Evolutionary conservation across 2,329 filamentous ascomycete genomes (phyloP).

Genomic region (Pezicula radicicola): DNA sequence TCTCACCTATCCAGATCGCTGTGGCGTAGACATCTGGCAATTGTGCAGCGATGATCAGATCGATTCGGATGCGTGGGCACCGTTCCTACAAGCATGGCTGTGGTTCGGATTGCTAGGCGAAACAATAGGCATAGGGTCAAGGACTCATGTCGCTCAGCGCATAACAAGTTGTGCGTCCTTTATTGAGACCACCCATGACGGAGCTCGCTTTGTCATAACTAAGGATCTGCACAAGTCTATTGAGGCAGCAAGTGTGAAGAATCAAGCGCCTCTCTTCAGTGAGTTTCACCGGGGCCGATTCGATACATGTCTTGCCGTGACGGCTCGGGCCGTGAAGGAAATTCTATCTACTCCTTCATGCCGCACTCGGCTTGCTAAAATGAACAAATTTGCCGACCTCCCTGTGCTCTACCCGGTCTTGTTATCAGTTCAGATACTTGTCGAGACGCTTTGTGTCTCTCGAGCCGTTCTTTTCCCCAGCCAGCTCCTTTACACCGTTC

Average conservation of each 20-base stretch:
- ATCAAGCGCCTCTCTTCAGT: neutral
- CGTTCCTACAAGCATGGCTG: neutral
- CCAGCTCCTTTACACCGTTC: neutral
- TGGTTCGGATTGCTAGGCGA: neutral
- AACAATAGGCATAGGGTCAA: neutral
- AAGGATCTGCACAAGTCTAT: neutral
- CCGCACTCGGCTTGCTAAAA: neutral
- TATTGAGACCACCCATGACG: neutral
- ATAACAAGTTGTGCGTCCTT: neutral
- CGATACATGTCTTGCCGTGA: neutral
- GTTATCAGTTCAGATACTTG: neutral
- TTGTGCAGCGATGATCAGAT: neutral
- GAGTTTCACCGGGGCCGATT: neutral
- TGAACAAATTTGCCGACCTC: neutral
- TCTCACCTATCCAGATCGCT: neutral
- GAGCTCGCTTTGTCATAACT: neutral
- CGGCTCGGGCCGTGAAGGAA: neutral
- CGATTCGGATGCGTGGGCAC: neutral
- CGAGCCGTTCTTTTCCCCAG: neutral
- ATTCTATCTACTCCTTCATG: neutral
- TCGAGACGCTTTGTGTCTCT: neutral
- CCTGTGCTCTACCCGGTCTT: neutral
- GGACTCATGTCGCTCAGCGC: neutral
- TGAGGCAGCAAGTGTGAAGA: neutral
- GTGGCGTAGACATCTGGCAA: neutral